Base-by-base conservation (phyloP, 2,329 filamentous ascomycete species). In the Fusarium oxysporum region DNA sequence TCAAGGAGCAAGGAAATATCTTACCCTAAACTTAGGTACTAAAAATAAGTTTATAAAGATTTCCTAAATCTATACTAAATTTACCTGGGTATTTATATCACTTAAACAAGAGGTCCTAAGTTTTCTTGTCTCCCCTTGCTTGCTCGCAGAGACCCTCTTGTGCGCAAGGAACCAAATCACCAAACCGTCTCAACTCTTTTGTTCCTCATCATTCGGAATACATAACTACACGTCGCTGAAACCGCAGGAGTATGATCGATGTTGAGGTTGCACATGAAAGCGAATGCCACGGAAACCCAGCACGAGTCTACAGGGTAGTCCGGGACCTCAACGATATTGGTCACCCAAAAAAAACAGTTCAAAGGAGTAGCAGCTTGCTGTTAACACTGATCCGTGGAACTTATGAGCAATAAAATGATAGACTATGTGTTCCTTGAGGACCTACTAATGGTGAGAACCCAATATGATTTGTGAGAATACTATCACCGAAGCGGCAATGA, bases 271-370 rank as follows among this genome's bases (percentile, higher is more conserved):
- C 23, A 7, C 6, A 13, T 19, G 6, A 13, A 33, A 6, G 11
- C 12, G 6, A 50, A 13, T 19, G 17, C 28, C 19, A 50, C 11
- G 16, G 6, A 33, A 33, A 50, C 28, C 11, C 8, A 50, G 7
- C 7, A 10, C 9, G 8, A 19, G 16, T 23, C 6, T 51, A 23
- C n/a, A 33, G 47, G 30, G 47, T 51, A 51, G n/a, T 19, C n/a
- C 1, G 4, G 3, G 30, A 6, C 30, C 17, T 19, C 1, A 0
- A 32, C 30, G 16, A 51, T 51, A 14, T 51, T 51, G 16, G 12
- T 14, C 6, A 0, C 8, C 17, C 3, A 25, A 25, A 14, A 6
- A 33, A 10, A 51, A 5, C 6, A 25, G 25, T 35, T 8, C 11
- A 51, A 23, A 51, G 16, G 47, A 51, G 16, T 19, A 23, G 16